These are phyloP conservation scores for Mycena belliarum DNA, from an alignment of 768 basidiomycete species.

Conservation along the genomic window DNA sequence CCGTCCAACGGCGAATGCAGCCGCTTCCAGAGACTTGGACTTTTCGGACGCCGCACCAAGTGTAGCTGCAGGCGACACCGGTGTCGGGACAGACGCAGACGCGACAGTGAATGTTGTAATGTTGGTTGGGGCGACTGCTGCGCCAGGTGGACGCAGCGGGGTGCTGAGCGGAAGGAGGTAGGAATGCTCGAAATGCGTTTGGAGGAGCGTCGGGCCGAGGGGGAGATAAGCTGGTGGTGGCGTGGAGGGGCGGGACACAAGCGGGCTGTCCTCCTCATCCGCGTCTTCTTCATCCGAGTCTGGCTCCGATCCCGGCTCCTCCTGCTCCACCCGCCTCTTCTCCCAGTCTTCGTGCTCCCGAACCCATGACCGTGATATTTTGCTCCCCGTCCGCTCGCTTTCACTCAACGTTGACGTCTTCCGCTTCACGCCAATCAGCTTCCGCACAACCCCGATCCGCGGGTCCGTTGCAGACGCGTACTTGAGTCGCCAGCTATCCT, in stretches of 20 bases:
- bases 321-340: constrained; percentile 39
- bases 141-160: constrained; percentile 60
- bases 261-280: constrained; percentile 33
- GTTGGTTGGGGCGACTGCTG: constrained; percentile 47
- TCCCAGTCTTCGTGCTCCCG: constrained; percentile 53
- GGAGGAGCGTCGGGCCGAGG: constrained; percentile 64
- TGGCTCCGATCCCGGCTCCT: constrained; percentile 25
- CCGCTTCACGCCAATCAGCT: constrained; percentile 71
- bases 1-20: constrained; percentile 58
- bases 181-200: constrained; percentile 67
- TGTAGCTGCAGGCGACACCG: constrained; percentile 78
- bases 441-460: constrained; percentile 64
- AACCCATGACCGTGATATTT: constrained; percentile 44
- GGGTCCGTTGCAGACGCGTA: constrained; percentile 73
- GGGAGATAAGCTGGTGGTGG: constrained; percentile 75
- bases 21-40: constrained; percentile 66
- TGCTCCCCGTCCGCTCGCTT: constrained; percentile 28
- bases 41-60: constrained; percentile 66
- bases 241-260: constrained; percentile 58
- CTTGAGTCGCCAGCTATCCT: constrained; percentile 46
- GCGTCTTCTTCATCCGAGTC: constrained; percentile 34
- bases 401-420: constrained; percentile 45
- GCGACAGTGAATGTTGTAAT: constrained; percentile 37
- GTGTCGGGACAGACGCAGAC: constrained; percentile 64
- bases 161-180: constrained; percentile 62